Percentiles rank a stretch among this genome's conserved stretches.
Conservation (phyloP, 306 rosid species). For the Trifolium fragiferum region DNA sequence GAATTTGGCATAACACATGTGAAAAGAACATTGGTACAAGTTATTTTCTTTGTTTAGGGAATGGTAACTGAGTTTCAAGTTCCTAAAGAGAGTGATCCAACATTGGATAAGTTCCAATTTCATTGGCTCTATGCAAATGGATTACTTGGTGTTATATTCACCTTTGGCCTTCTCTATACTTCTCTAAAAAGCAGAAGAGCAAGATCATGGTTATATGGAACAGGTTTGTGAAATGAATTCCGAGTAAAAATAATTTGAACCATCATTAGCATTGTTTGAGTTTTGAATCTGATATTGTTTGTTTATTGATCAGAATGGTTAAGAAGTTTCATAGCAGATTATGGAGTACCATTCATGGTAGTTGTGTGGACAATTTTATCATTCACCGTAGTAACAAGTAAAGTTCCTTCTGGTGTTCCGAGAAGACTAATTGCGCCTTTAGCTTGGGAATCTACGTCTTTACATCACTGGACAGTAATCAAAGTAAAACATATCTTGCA, state of each 20-base stretch:
- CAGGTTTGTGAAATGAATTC: conserved; percentile 60
- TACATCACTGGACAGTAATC: conserved; percentile 79
- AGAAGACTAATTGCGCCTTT: conserved; percentile 79
- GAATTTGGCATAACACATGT: conserved; percentile 8
- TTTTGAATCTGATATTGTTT: conserved; percentile 5
- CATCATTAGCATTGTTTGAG: not conserved
- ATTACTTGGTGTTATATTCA: conserved; percentile 71
- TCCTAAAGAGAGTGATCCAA: conserved; percentile 60
- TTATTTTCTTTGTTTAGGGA: conserved; percentile 56
- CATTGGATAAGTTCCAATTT: conserved; percentile 53
- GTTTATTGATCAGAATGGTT: conserved; percentile 56
- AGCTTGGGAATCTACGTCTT: conserved; percentile 76
- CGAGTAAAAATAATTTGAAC: not conserved
- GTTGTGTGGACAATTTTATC: conserved; percentile 77
- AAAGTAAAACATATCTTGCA: conserved; percentile 55
- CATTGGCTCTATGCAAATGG: conserved; percentile 81
- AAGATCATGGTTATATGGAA: conserved; percentile 81
- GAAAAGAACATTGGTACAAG: conserved; percentile 26
- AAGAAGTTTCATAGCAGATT: conserved; percentile 78
- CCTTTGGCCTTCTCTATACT: conserved; percentile 74
- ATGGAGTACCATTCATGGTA: conserved; percentile 89
- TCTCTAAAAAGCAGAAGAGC: conserved; percentile 82
- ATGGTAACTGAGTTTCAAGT: conserved; percentile 66
- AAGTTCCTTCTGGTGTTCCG: conserved; percentile 79
- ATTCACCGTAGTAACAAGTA: conserved; percentile 55